phyloP scores from a whole-genome alignment of 2,329 filamentous ascomycete species.

The Trichoderma afroharzianum region DNA sequence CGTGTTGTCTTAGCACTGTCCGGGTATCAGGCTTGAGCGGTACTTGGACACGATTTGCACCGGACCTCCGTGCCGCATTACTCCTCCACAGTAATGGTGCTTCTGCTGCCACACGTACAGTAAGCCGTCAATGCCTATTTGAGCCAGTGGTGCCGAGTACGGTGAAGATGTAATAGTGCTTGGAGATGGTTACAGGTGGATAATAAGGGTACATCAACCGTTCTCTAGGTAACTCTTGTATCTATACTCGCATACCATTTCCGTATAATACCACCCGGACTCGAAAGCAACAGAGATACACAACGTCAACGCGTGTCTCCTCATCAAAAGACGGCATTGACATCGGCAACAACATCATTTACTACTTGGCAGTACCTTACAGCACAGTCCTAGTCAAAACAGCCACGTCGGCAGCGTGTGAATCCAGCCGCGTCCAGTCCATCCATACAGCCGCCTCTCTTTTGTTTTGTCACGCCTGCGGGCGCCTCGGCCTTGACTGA shows the following conservation, averaged over 20 bases:
- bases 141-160: not conserved
- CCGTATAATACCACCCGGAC: not conserved
- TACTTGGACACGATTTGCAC: not conserved
- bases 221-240: not conserved
- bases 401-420: not conserved
- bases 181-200: not conserved
- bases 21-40: not conserved
- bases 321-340: not conserved
- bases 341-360: not conserved
- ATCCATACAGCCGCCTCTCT: not conserved
- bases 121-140: not conserved
- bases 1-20: not conserved
- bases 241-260: too few species aligned
- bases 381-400: not conserved
- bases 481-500: conserved; percentile 1
- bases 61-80: not conserved
- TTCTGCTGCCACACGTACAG: not conserved
- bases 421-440: not conserved
- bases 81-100: not conserved
- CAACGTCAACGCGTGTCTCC: not conserved
- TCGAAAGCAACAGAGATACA: not conserved
- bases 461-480: not conserved
- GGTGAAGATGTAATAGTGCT: not conserved
- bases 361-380: not conserved
- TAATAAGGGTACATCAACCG: not conserved